Base-by-base conservation (phyloP, 169 alveolate species). In the Plasmodium vinckei region DNA sequence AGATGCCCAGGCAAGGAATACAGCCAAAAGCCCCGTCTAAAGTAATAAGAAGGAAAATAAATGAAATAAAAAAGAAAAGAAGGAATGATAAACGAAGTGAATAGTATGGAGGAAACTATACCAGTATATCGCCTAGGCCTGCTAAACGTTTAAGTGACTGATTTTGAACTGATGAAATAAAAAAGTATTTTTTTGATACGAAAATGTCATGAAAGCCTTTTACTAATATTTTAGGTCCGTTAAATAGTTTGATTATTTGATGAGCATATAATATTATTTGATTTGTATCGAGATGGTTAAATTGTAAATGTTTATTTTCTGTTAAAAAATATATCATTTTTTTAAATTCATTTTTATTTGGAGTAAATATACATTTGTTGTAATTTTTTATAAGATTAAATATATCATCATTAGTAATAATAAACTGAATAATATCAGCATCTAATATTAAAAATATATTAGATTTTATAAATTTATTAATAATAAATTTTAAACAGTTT, bases 21-120 rank as follows among this genome's bases (percentile, higher is more conserved):
- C 87, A 60, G 94, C 96, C 17, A 94, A 88, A 33, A 87, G 87
- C 2, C 92, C 93, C 12, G 98, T 97, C 94, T 97, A 93, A 9
- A 96, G 88, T 25, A 25, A 15, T 17, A 25, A 21, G 63, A 0
- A 23, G 9, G 13, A 12, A 7, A 0, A 33, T 4, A 51, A 51
- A 51, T 3, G 17, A 1, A 9, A 12, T 3, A 21, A 15, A 51
- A 13, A 15, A 15, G 59, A 51, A 12, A 51, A 51, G 3, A 15
- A 2, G 59, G 7, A 7, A 7, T 51, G 59, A 3, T 9, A 10
- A 49, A 49, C 9, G 6, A n/a, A 4, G 15, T 1, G 59, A 49
- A 27, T 2, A 27, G 5, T 33, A 33, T 4, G 59, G 12, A 12
- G n/a, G 5, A 17, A 5, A 15, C 5, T 72, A 5, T 27, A 77